phyloP scores from a whole-genome alignment of 129 eudicot genomes.

The Helianthus annuus region HanXRQr2.0-SUNRISE NC_035443.2:148922121-148922620 shows the following conservation, averaged over 20 bases:
- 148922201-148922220: conserved; percentile 83
- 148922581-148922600: conserved; percentile 85
- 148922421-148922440: conserved; percentile 89
- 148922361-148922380: conserved; percentile 86
- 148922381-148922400: conserved; percentile 90
- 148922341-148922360: conserved; percentile 96
- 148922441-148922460: conserved; percentile 90
- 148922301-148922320: conserved; percentile 98
- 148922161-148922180: conserved; percentile 90
- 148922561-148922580: conserved; percentile 64
- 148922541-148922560: conserved; percentile 44
- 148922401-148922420: conserved; percentile 89
- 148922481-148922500: conserved; percentile 94
- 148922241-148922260: conserved; percentile 95
- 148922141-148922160: conserved; percentile 69
- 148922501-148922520: conserved; percentile 93
- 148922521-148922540: conserved; percentile 72
- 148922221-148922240: conserved; percentile 86
- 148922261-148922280: conserved; percentile 67
- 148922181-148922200: conserved; percentile 79
- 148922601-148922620: conserved; percentile 55
- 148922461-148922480: conserved; percentile 88
- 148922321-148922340: conserved; percentile 78
- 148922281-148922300: conserved; percentile 89
- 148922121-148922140: conserved; percentile 96